Conservation (phyloP, 139 green algal species). For the Edaphochlamys debaryana region DNA sequence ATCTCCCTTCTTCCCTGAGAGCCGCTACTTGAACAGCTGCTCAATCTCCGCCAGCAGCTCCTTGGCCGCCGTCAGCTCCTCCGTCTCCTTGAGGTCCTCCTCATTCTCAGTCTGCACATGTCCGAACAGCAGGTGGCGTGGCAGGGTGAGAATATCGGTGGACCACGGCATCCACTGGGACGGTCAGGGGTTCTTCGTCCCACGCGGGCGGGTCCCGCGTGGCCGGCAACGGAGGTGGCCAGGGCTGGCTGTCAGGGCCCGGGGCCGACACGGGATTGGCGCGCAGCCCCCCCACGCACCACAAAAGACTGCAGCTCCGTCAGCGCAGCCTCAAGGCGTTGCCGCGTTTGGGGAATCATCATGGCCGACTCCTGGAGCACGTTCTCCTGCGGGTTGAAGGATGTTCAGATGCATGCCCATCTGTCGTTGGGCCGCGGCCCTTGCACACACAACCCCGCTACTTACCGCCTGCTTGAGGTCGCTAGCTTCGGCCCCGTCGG, state of each 20-base stretch:
- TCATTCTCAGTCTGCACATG: constrained; percentile 56
- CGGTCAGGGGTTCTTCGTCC: too few species aligned
- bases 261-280: too few species aligned
- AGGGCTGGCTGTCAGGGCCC: too few species aligned
- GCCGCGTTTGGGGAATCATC: constrained; percentile 89
- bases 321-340: constrained; percentile 79
- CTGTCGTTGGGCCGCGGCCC: not conserved
- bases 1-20: too few species aligned
- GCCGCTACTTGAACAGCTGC: constrained; percentile 30
- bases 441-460: too few species aligned
- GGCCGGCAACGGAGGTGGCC: too few species aligned
- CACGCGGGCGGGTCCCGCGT: too few species aligned
- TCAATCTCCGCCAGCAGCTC: constrained; percentile 52
- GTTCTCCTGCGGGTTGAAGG: constrained; percentile 78
- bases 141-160: too few species aligned
- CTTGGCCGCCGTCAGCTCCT: constrained; percentile 57
- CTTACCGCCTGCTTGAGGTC: constrained; percentile 90
- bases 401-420: not conserved
- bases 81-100: constrained; percentile 53
- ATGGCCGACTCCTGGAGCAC: constrained; percentile 85
- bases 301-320: constrained; percentile 74
- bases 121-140: too few species aligned
- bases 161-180: too few species aligned
- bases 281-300: too few species aligned
- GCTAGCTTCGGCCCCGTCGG: constrained; percentile 68